phyloP scores from a whole-genome alignment of 2,329 filamentous ascomycete species.

The Lachnellula cervina region DNA sequence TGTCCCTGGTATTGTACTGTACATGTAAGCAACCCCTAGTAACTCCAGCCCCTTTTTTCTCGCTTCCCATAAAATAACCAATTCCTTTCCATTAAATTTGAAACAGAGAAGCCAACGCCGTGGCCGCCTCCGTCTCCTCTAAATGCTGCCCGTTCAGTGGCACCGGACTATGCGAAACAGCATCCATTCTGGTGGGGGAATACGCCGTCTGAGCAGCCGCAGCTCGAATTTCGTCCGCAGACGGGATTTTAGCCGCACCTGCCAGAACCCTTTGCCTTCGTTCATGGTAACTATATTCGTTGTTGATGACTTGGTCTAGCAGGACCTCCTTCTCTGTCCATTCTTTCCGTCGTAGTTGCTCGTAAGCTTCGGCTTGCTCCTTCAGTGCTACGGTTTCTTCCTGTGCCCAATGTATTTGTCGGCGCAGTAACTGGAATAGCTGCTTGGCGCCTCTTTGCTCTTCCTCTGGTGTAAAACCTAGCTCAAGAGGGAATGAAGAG shows the following conservation, averaged over 20 bases:
- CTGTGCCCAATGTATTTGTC: constrained; percentile 69
- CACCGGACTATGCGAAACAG: constrained; percentile 11
- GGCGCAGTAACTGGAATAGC: constrained; percentile 57
- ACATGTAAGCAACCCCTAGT: neutral
- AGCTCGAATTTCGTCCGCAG: constrained; percentile 18
- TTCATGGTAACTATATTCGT: constrained; percentile 62
- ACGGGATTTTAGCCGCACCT: constrained; percentile 34
- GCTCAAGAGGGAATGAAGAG: constrained; percentile 36
- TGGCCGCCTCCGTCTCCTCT: constrained; percentile 26
- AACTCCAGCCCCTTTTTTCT: constrained; percentile 1
- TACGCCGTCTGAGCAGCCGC: constrained; percentile 12
- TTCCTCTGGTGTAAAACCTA: constrained; percentile 62
- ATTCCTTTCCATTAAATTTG: constrained; percentile 14
- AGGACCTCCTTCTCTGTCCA: constrained; percentile 78
- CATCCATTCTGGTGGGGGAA: constrained; percentile 1
- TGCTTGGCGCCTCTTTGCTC: constrained; percentile 57
- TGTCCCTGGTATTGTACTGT: neutral
- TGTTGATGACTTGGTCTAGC: constrained; percentile 65
- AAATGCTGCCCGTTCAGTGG: constrained; percentile 13
- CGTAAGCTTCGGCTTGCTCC: constrained; percentile 60
- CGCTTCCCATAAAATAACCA: neutral
- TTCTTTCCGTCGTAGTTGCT: constrained; percentile 63
- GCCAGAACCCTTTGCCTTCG: constrained; percentile 51
- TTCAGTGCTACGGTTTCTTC: constrained; percentile 60
- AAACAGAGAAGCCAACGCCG: constrained; percentile 24